A percentile compares a stretch with the other conserved stretches of the same genome.
Conservation (phyloP, 257 asterid genomes). For the Coffea eugenioides region DNA sequence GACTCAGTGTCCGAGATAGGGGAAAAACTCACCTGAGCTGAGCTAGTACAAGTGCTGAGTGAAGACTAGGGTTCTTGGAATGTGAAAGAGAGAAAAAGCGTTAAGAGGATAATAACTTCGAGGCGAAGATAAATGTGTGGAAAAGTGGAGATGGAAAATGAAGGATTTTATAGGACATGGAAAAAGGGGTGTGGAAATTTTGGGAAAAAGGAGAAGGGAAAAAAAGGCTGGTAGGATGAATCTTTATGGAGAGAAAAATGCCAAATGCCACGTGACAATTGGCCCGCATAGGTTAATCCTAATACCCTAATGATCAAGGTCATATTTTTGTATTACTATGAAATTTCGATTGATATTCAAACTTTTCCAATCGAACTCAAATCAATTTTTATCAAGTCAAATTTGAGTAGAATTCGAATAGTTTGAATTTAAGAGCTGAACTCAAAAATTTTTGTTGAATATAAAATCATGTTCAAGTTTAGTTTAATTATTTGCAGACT, state of each 20-base stretch:
- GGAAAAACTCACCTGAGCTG: conserved; percentile 18
- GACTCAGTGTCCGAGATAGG: conserved; percentile 7
- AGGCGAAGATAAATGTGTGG: conserved; percentile 22
- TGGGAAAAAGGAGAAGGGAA: neutral
- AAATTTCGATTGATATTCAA: too few relatives aligned
- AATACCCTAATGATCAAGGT: too few relatives aligned
- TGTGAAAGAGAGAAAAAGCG: neutral
- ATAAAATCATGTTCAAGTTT: too few relatives aligned
- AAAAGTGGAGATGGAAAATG: neutral
- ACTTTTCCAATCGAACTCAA: too few relatives aligned
- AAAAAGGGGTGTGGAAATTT: neutral
- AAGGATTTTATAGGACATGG: neutral
- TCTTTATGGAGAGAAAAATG: conserved; percentile 8
- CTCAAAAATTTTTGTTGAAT: too few relatives aligned
- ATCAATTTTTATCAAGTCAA: too few relatives aligned
- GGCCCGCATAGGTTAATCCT: too few relatives aligned
- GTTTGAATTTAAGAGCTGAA: too few relatives aligned
- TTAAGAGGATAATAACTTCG: conserved; percentile 16
- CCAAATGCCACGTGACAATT: too few relatives aligned
- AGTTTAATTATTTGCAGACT: too few relatives aligned
- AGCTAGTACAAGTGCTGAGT: conserved; percentile 8
- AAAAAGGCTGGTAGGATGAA: neutral
- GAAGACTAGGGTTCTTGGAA: conserved; percentile 11
- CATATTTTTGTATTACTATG: too few relatives aligned
- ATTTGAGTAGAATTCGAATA: too few relatives aligned